Evolutionary conservation across 164 flowering plant genomes (phyloP), one percentile per base, ranked within the genome.

Genomic region (Nymphaea thermarum): DNA sequence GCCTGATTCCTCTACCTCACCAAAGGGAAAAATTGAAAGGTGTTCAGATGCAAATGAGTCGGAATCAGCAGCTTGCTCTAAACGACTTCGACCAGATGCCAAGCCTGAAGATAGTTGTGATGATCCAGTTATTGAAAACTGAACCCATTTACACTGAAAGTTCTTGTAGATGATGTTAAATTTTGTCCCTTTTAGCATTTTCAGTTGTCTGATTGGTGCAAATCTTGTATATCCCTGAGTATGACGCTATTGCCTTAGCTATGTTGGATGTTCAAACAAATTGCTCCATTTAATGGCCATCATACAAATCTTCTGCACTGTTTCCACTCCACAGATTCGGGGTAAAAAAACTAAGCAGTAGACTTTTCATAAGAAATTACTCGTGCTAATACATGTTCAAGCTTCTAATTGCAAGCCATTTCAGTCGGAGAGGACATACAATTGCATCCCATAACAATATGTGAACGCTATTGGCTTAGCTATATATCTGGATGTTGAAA

Each of bases 11-110:
- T 51, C 57, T 51, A 51, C 4, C 8, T 51, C 57, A 51, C 14
- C 57, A 10, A 51, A 15, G 8, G 57, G 57, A 10, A 51, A 51
- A 60, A 79, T 74, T 73, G 71, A 74, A 14, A 70, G 68, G 65
- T 70, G 65, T 3, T 14, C 66, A 4, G 81, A 78, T 36, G 59
- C 25, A 7, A 57, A 8, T 1, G 78, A 77, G 4, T 51, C 67
- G 3, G 74, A 78, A 69, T 65, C 57, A 55, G 70, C 64, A 63
- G 59, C 44, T 60, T 62, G 71, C 70, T 60, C 64, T 51, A 77
- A 82, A 71, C 77, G 73, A 61, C 62, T 42, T 18, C 67, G 81
- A 63, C 59, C 68, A 4, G 81, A 77, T 69, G 62, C 55, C 51
- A 74, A 71, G 42, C 44, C 67, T 16, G 73, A 70, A 45, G 36